Base-by-base conservation (phyloP, 768 basidiomycete species). In the Amyloporia xantha region DNA sequence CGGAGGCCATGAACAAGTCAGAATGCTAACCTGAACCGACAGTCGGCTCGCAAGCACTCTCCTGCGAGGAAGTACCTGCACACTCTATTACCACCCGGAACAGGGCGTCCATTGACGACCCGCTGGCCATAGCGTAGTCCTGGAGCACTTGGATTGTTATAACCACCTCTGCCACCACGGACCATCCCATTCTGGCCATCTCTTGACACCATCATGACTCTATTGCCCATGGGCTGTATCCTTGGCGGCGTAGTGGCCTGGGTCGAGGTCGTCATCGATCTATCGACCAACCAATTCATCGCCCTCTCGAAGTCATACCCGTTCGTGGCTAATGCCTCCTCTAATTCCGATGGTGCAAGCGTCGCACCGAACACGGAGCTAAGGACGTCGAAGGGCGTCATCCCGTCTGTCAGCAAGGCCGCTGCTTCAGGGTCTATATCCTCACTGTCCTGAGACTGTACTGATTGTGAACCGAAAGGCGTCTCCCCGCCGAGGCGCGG, bases 341-440 rank as follows among this genome's bases (percentile, higher is more conserved):
- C 95, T 5, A 99, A 74, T 62, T 97, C 92, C 2, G 85, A 85
- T 2, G 91, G 84, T 0, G 93, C 84, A 9, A 99, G 75, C 2
- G 91, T 82, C 2, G 91, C 85, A 13, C 89, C 91, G 62, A 99
- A 99, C 33, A 99, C 90, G 37, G 90, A 92, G 62, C 79, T 82
- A 17, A 99, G 83, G 37, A 97, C 92, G 59, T 99, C 96, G 59
- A 99, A 86, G 1, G 96, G 96, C 1, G 95, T 95, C 91, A 99
- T 95, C 38, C 92, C 92, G 62, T 90, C 87, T 0, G 85, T 87
- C 44, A 91, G 76, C 67, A 79, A 71, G 27, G 78, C 77, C 28
- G 74, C 68, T 11, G 74, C 73, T 30, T 84, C 78, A 5, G 71
- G 69, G 48, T 79, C 78, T 49, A 67, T 61, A 43, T 72, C 67